Conservation (phyloP, 176 grass and related monocot species). For the Otatea glauca region DNA sequence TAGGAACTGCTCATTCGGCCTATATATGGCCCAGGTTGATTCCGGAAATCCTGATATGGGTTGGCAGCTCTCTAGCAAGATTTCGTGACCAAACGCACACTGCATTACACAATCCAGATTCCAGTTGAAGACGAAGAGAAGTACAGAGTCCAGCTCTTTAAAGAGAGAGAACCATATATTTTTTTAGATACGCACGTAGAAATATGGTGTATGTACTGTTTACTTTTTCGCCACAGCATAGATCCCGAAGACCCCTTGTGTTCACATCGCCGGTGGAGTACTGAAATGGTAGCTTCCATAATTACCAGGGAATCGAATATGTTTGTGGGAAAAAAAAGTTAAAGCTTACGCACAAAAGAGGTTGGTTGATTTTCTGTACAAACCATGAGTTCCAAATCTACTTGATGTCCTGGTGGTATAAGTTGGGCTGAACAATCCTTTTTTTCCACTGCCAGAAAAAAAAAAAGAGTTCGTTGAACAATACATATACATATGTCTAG, state of each 20-base stretch:
- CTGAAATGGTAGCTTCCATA: neutral
- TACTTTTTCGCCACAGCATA: rapidly evolving
- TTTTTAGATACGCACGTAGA: no score
- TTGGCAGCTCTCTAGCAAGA: no score
- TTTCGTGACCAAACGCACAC: no score
- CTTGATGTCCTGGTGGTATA: neutral
- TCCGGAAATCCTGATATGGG: no score
- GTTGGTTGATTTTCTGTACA: neutral
- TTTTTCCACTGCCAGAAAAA: neutral
- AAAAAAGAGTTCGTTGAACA: slow-evolving; percentile 9
- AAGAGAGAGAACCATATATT: no score
- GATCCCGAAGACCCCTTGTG: neutral
- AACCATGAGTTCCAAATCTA: neutral
- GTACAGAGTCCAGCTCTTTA: no score
- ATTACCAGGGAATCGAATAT: neutral
- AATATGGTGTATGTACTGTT: neutral
- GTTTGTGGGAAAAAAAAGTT: neutral
- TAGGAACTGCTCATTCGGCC: neutral
- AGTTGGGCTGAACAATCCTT: neutral
- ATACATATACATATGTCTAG: neutral
- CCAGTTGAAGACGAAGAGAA: no score
- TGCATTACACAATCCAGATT: neutral
- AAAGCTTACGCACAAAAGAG: neutral
- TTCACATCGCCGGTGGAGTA: neutral
- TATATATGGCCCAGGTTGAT: neutral